Evolutionary conservation across 352 stramenopile genomes (phyloP).

Genomic region (Phytophthora sansomeana): DNA sequence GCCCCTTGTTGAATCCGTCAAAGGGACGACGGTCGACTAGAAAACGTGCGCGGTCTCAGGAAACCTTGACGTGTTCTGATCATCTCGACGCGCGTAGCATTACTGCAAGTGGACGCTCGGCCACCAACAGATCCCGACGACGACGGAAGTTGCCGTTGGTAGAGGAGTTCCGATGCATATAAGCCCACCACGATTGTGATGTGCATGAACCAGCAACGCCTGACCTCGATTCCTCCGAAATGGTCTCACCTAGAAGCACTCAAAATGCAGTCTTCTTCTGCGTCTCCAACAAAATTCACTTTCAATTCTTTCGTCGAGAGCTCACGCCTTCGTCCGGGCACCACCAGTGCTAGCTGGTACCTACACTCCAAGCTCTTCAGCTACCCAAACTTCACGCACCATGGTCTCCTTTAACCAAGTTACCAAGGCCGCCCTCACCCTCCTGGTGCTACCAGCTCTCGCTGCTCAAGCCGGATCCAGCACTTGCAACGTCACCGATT

Average conservation of each 20-base stretch:
- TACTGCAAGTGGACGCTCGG: background rate
- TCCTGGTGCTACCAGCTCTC: conserved; percentile 3
- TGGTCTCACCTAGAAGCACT: too few relatives aligned
- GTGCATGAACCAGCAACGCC: background rate
- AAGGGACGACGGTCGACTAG: conserved; percentile 1
- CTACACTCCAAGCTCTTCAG: background rate
- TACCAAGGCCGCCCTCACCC: conserved; percentile 5
- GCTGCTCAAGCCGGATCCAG: conserved; percentile 1
- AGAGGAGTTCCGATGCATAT: background rate
- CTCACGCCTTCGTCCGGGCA: background rate
- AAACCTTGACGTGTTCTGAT: conserved; percentile 1
- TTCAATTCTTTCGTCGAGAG: background rate
- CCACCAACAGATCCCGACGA: background rate
- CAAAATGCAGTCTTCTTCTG: background rate
- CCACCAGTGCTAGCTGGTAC: background rate
- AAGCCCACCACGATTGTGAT: background rate
- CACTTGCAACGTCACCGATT: conserved; percentile 24
- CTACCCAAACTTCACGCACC: conserved; percentile 13
- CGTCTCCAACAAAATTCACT: background rate
- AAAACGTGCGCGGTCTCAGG: background rate
- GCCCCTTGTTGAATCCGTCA: background rate
- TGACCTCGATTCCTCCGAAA: too few relatives aligned
- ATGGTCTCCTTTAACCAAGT: conserved; percentile 10
- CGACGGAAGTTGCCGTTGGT: background rate
- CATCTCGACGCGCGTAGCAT: background rate